Evolutionary conservation across 345 rosid genomes (phyloP).

Genomic region (Corchorus capsularis): DNA sequence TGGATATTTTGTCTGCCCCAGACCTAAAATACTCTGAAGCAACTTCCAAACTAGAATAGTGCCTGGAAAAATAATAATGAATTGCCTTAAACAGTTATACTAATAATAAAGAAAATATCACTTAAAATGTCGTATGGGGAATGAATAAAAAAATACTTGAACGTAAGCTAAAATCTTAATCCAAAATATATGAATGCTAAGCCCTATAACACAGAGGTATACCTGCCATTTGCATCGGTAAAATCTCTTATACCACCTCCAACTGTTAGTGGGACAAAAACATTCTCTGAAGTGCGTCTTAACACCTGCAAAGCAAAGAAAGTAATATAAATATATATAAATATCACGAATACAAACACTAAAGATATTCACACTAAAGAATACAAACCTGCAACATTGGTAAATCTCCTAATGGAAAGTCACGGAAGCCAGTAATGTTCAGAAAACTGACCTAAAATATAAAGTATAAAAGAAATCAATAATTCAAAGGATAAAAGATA

Average conservation of each 20-base stretch:
- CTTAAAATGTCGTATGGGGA: slow-evolving; percentile 3
- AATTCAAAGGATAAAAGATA: background rate
- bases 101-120: background rate
- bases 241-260: slow-evolving; percentile 99
- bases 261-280: slow-evolving; percentile 94
- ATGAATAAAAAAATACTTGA: slow-evolving; percentile 1
- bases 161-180: background rate
- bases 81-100: background rate
- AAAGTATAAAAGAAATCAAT: slow-evolving; percentile 18
- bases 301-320: slow-evolving; percentile 58
- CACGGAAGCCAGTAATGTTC: slow-evolving; percentile 92
- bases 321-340: slow-evolving; percentile 12
- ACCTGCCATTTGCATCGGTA: slow-evolving; percentile 95
- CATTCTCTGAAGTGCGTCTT: slow-evolving; percentile 88
- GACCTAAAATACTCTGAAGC: slow-evolving; percentile 98
- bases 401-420: slow-evolving; percentile 93
- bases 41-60: slow-evolving; percentile 96
- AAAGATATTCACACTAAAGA: slow-evolving; percentile 9
- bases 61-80: slow-evolving; percentile 41
- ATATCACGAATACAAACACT: slow-evolving; percentile 1
- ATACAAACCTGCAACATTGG: slow-evolving; percentile 90
- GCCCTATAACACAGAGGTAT: slow-evolving; percentile 8
- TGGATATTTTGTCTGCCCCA: slow-evolving; percentile 94
- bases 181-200: background rate
- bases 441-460: slow-evolving; percentile 80